Percentiles rank a stretch among this genome's conserved stretches.
phyloP scores from a whole-genome alignment of 1,284 basidiomycete genomes.

The Ustilago sp. region DNA sequence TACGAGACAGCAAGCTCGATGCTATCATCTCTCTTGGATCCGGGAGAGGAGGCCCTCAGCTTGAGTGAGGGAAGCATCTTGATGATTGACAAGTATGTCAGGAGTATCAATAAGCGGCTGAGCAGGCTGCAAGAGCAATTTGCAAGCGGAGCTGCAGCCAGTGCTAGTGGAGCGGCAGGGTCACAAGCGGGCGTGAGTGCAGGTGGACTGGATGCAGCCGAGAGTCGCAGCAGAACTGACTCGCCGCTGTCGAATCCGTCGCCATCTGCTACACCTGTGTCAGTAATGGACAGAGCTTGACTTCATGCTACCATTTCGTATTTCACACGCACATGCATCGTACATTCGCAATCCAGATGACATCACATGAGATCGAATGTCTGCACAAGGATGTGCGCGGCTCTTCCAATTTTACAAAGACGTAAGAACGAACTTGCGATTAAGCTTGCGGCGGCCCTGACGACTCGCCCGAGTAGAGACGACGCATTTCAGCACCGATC shows the following conservation, averaged over 20 bases:
- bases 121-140: constrained; percentile 51
- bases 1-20: constrained; percentile 96
- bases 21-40: constrained; percentile 89
- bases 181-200: constrained; percentile 16
- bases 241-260: constrained; percentile 29
- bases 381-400: not conserved
- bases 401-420: not conserved
- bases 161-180: constrained; percentile 1
- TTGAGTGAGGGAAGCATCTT: constrained; percentile 57
- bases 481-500: constrained; percentile 56
- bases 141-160: constrained; percentile 11
- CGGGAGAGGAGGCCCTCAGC: constrained; percentile 78
- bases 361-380: not conserved
- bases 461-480: constrained; percentile 38
- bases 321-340: not conserved
- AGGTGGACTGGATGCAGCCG: constrained; percentile 20
- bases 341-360: constrained; percentile 5
- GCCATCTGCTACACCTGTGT: constrained; percentile 11
- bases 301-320: not conserved
- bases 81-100: constrained; percentile 65
- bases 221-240: constrained; percentile 30
- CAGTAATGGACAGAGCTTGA: constrained; percentile 5
- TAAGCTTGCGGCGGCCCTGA: not conserved
- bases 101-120: constrained; percentile 63
- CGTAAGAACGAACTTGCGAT: not conserved